Evolutionary conservation across 2,329 filamentous ascomycete genomes (phyloP), one percentile per base, ranked within the genome.

Genomic region (Aspergillus flavus): DNA sequence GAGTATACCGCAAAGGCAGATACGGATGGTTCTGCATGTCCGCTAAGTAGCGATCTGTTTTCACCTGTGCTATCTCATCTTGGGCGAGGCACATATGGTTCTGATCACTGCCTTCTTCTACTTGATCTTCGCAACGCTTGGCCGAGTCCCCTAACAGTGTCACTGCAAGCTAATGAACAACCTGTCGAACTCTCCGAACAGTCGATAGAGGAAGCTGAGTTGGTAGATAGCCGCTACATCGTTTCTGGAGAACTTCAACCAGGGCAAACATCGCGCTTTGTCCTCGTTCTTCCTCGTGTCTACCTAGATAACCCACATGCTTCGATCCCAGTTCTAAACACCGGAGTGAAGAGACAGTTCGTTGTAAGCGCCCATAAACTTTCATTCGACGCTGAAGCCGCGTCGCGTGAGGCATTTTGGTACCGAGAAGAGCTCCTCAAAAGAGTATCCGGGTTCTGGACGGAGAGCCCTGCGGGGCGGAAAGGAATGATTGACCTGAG

Each of bases 101-200:
- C 87, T 58, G 87, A 92, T 46, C 89, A 92, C 72, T 96, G 93
- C 72, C 83, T 97, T 43, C 80, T 97, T 3, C 82, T 95, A 2
- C 82, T 97, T 57, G 94, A 97, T 76, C 82, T 97, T 32, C 89
- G 93, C 61, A 98, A 98, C 73, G 89, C 91, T 0, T 97, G 94
- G 94, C 93, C 93, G 2, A 92, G 87, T 71, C 89, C 90, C 56
- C 86, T 97, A 72, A 83, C 86, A 7, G 84, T 95, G 3, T 85
- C 84, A 32, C 77, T 96, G 2, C 75, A 83, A 64, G 79, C 83
- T 30, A 79, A 73, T 53, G 74, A 80, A 54, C 65, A 70, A 34
- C 65, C 68, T 26, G 56, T 64, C 14, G 52, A 64, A 23, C 66
- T 56, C 16, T 50, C 61, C 6, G 43, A 52, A 6, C 55, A 59